Evolutionary conservation across 2,329 filamentous ascomycete genomes (phyloP).

Genomic region (Fusarium sp.): DNA sequence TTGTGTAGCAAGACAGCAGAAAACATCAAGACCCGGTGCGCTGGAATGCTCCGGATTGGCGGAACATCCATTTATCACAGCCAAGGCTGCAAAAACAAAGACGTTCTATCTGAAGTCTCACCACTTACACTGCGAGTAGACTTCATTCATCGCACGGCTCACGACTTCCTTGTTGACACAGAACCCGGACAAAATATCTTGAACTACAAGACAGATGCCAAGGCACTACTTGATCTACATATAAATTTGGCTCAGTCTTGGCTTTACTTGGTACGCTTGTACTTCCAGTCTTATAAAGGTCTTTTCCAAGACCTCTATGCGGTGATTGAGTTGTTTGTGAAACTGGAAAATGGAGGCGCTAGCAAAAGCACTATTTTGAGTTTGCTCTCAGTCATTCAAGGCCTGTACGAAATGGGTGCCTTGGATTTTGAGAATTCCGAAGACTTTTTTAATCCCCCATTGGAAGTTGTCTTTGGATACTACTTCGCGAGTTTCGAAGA

Average conservation of each 20-base stretch:
- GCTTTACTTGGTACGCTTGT: fast-evolving
- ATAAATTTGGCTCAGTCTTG: fast-evolving
- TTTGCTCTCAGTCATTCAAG: fast-evolving
- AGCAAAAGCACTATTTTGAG: fast-evolving
- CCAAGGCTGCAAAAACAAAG: no score
- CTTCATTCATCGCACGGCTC: slow-evolving; percentile 11
- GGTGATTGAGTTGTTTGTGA: no score
- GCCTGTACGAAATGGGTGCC: fast-evolving
- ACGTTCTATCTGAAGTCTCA: fast-evolving
- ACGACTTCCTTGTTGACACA: neutral
- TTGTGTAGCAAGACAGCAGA: neutral
- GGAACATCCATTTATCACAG: fast-evolving
- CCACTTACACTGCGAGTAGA: fast-evolving
- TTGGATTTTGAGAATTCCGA: no score
- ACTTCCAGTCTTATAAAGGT: no score
- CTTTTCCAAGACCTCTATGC: no score
- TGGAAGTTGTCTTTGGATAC: fast-evolving
- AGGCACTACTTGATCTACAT: fast-evolving
- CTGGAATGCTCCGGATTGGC: neutral
- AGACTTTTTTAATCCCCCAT: no score
- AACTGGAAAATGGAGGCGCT: fast-evolving
- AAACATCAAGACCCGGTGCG: neutral
- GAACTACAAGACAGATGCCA: fast-evolving
- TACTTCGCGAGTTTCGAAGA: fast-evolving
- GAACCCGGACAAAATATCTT: neutral